A percentile compares a stretch with the other conserved stretches of the same genome.
These are phyloP conservation scores for Fusarium annulatum DNA, from an alignment of 2,329 filamentous ascomycete species.

Conservation along the genomic window DNA sequence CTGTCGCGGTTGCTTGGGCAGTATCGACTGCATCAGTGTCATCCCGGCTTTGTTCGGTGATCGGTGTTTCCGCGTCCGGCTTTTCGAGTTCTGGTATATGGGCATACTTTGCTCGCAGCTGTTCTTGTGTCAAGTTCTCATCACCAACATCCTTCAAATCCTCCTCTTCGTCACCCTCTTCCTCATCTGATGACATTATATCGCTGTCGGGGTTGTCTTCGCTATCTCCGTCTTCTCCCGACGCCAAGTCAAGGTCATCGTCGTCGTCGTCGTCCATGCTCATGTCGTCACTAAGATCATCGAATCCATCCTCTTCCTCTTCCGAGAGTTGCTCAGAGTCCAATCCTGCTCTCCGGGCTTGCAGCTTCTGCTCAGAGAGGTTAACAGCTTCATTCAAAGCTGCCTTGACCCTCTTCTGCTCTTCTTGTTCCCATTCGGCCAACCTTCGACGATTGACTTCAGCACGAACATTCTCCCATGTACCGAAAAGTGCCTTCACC, in stretches of 20 bases:
- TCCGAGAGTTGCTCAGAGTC: conserved; percentile 64
- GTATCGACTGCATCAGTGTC: conserved; percentile 40
- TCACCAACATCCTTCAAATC: conserved; percentile 65
- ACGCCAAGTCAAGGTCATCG: conserved; percentile 49
- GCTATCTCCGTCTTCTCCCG: conserved; percentile 53
- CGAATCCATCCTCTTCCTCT: conserved; percentile 59
- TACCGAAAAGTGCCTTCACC: conserved; percentile 65
- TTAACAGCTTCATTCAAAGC: conserved; percentile 80
- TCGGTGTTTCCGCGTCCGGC: conserved; percentile 40
- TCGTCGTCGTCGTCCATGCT: conserved; percentile 50
- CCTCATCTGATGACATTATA: conserved; percentile 71
- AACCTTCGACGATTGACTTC: conserved; percentile 71
- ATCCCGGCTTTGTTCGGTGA: conserved; percentile 37
- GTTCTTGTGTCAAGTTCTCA: conserved; percentile 75
- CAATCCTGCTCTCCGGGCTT: conserved; percentile 66
- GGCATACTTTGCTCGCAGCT: conserved; percentile 75
- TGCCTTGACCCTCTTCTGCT: conserved; percentile 72
- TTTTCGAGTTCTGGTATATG: conserved; percentile 64
- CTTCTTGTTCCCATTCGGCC: conserved; percentile 72
- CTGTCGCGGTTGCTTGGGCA: conserved; percentile 39
- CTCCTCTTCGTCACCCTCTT: conserved; percentile 70
- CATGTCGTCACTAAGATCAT: conserved; percentile 60
- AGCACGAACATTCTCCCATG: conserved; percentile 72
- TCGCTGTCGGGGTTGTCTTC: conserved; percentile 57
- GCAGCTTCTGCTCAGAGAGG: conserved; percentile 74